Percentiles rank a stretch among this genome's conserved stretches.
These are phyloP conservation scores for Colletotrichum sp. DNA, from an alignment of 2,329 filamentous ascomycete genomes.

Conservation along the genomic window DNA sequence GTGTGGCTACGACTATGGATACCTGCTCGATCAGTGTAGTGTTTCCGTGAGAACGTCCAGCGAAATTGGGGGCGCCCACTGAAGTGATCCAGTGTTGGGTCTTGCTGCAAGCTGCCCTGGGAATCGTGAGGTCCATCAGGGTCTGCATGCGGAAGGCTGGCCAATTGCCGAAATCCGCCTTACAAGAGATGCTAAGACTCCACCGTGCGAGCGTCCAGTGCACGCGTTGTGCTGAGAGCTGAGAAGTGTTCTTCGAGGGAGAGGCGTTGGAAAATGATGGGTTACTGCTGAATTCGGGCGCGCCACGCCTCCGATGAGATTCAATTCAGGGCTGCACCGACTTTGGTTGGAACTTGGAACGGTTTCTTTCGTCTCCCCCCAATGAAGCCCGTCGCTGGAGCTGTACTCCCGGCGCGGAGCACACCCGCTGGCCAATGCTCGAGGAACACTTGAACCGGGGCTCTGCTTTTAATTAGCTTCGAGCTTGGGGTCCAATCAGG, in stretches of 20 bases:
- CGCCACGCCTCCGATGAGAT: neutral
- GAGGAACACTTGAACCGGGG: neutral
- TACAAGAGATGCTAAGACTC: neutral
- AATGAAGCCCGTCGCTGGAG: neutral
- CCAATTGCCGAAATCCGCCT: constrained; percentile 18
- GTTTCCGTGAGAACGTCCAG: neutral
- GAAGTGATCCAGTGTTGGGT: neutral
- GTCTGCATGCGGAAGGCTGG: constrained; percentile 13
- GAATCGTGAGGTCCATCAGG: constrained; percentile 8
- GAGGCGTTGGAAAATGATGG: neutral
- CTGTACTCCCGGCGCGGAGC: neutral
- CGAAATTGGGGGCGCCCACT: neutral
- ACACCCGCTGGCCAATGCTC: neutral
- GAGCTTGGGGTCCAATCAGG: neutral
- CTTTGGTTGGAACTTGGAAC: neutral
- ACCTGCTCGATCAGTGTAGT: neutral
- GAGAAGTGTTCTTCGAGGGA: neutral
- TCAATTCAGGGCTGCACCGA: neutral
- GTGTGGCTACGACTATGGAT: neutral
- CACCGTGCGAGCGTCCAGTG: neutral
- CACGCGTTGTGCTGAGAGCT: neutral
- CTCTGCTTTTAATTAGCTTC: neutral
- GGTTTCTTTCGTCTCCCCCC: neutral
- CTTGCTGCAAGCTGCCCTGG: neutral
- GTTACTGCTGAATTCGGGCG: neutral